Base-by-base conservation (phyloP, 495 filamentous ascomycete genomes). In the Trichoderma orchidacearum region DNA sequence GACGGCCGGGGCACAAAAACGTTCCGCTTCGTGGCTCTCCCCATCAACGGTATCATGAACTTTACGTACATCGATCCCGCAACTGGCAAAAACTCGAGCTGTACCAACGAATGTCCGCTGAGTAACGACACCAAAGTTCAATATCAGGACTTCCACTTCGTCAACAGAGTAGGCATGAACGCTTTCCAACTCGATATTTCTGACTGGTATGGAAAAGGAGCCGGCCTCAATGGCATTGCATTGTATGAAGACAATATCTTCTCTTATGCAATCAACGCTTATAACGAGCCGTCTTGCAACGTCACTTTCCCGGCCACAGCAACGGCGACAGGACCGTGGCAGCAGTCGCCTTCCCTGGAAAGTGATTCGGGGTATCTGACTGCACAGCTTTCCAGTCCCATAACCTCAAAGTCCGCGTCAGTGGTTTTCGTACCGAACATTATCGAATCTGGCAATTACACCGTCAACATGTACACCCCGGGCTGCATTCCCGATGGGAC, bases 1-100 rank as follows among this genome's bases (percentile, higher is more conserved):
- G 83, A 90, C 66, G 90, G 87, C 54, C 81, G 90, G 56, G 92
- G 93, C 29, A 96, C 93, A 7, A 84, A 86, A 68, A 81, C 81
- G 15, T 98, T 88, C 72, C 80, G 89, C 32, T 90, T 89, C 63
- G 87, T 87, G 29, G 84, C 87, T 18, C 69, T 90, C 30, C 89
- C 90, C 5, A 81, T 90, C 62, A 84, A 85, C 62, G 94, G 94
- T 30, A 96, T 97, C 65, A 89, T 97, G 87, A 96, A 97, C 67
- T 78, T 98, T 60, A 95, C 90, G 34, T 96, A 90, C 60, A 85
- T 80, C 48, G 89, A 96, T 64, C 81, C 86, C 0, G 75, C 70
- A 1, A 85, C 85, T 0, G 79, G 80, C 1, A 70, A 81, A 30
- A 80, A 84, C 38, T 71, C 71, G 29, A 78, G 73, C 51, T 98